These are phyloP conservation scores for Ogataea sp. DNA, from an alignment of 805 yeast species.

Conservation along the genomic window DNA sequence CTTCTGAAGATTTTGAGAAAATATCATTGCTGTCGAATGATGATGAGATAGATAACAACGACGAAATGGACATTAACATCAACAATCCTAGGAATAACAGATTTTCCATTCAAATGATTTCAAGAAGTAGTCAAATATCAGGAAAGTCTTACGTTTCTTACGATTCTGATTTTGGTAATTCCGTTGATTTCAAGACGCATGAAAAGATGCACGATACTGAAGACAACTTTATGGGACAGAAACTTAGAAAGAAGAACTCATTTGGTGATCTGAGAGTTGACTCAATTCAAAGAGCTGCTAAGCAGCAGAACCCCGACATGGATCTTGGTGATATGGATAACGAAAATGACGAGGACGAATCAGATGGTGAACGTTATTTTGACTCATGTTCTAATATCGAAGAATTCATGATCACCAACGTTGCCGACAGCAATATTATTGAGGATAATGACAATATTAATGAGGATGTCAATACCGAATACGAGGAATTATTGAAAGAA, in stretches of 20 bases:
- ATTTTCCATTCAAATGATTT: conserved; percentile 21
- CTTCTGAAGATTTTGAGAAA: conserved; percentile 12
- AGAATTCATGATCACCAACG: not conserved
- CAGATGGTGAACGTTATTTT: conserved; percentile 3
- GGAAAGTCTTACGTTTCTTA: conserved; percentile 48
- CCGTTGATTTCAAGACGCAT: no score
- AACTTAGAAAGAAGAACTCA: conserved; percentile 41
- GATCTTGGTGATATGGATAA: not conserved
- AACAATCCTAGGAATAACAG: no score
- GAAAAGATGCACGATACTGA: not conserved
- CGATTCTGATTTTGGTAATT: conserved; percentile 49
- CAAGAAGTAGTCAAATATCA: conserved; percentile 32
- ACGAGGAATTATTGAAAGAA: conserved; percentile 10
- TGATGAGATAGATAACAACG: no score
- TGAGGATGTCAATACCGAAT: not conserved
- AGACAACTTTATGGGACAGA: not conserved
- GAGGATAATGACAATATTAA: conserved; percentile 3
- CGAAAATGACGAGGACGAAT: conserved; percentile 1
- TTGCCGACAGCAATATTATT: not conserved
- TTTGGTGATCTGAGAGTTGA: conserved; percentile 36
- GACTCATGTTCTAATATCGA: not conserved
- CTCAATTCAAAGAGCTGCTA: conserved; percentile 1
- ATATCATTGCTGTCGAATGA: conserved; percentile 6
- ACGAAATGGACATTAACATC: no score
- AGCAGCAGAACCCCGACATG: not conserved